These are phyloP conservation scores for Alisma plantagoaquatica DNA, from an alignment of 106 monocot genomes.

Conservation along the genomic window DNA sequence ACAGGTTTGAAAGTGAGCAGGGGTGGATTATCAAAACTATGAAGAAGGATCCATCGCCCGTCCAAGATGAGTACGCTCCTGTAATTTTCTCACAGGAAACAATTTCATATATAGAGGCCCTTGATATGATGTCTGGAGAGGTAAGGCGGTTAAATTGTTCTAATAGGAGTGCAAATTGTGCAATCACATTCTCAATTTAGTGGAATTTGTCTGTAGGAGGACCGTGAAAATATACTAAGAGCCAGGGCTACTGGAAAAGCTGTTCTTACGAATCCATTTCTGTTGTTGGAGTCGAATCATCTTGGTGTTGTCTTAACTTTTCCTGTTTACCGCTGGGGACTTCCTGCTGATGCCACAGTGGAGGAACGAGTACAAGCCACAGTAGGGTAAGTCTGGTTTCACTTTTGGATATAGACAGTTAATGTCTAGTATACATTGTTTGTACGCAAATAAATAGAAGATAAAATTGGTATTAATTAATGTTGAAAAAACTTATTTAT, in stretches of 20 bases:
- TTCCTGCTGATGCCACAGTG: constrained; percentile 40
- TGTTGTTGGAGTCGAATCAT: constrained; percentile 69
- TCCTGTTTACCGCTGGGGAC: constrained; percentile 50
- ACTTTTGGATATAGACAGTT: too few species aligned
- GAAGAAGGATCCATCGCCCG: constrained; percentile 65
- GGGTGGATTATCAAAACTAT: constrained; percentile 92
- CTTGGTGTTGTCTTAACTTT: constrained; percentile 83
- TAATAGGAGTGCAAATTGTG: background rate
- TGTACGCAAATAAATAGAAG: too few species aligned
- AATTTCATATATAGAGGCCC: constrained; percentile 75
- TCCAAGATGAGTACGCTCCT: constrained; percentile 92
- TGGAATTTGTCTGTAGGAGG: too few species aligned
- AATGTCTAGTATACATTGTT: too few species aligned
- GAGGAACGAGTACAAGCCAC: constrained; percentile 73
- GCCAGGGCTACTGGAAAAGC: constrained; percentile 87
- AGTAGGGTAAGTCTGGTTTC: constrained; percentile 45
- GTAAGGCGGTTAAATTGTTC: constrained; percentile 24
- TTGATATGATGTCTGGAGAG: constrained; percentile 99
- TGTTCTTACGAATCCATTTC: constrained; percentile 80
- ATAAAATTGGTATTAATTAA: too few species aligned
- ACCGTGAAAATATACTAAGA: constrained; percentile 79
- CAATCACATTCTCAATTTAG: background rate
- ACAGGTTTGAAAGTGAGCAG: constrained; percentile 70
- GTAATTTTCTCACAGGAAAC: constrained; percentile 97
- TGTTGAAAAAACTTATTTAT: too few species aligned